phyloP scores from a whole-genome alignment of 2,329 filamentous ascomycete genomes.

The Neospermospora avenae region DNA sequence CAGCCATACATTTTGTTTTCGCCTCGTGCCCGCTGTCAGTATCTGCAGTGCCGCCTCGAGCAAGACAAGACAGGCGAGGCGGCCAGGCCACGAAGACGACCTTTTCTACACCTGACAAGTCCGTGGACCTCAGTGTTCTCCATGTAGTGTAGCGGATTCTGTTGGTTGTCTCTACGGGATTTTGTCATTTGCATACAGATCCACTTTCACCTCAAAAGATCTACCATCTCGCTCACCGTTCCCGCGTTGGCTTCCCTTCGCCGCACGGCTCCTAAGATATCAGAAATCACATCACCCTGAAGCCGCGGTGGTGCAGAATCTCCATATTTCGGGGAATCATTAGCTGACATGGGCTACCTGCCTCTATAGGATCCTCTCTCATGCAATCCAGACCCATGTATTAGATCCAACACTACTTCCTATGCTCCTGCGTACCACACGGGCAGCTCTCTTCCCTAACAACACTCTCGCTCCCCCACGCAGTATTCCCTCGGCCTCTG shows the following conservation, averaged over 20 bases:
- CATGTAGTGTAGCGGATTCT: neutral
- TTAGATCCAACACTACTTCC: slow-evolving; percentile 64
- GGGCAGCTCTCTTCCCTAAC: slow-evolving; percentile 81
- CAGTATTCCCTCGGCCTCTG: slow-evolving; percentile 57
- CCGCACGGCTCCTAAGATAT: slow-evolving; percentile 6
- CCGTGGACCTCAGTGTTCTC: slow-evolving; percentile 3
- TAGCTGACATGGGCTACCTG: slow-evolving; percentile 20
- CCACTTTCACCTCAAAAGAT: neutral
- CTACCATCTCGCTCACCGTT: neutral
- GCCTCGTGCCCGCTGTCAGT: slow-evolving; percentile 18
- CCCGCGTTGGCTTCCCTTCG: slow-evolving; percentile 9
- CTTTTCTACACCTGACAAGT: slow-evolving; percentile 1
- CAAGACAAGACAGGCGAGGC: neutral
- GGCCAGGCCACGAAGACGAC: neutral
- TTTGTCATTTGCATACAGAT: slow-evolving; percentile 8
- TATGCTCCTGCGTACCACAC: slow-evolving; percentile 64
- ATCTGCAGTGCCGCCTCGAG: slow-evolving; percentile 14
- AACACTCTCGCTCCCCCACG: slow-evolving; percentile 68
- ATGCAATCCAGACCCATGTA: slow-evolving; percentile 53
- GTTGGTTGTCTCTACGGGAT: neutral
- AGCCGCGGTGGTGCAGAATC: neutral
- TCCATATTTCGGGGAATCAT: neutral
- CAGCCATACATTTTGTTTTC: slow-evolving; percentile 27
- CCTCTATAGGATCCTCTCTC: slow-evolving; percentile 44
- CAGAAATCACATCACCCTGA: neutral